Conservation (phyloP, 768 basidiomycete genomes). For the Russula vinacea region DNA sequence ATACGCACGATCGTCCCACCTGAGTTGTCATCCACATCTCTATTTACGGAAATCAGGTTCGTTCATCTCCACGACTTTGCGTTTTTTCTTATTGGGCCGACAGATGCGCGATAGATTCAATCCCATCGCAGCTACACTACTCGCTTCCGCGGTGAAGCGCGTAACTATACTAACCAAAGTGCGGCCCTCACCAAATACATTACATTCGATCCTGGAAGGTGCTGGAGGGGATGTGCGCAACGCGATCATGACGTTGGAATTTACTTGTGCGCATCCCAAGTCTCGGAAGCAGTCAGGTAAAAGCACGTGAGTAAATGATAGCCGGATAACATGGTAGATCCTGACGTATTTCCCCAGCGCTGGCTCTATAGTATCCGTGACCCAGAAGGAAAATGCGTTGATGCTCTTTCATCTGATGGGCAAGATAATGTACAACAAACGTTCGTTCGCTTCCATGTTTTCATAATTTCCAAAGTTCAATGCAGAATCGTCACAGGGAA, state of each 20-base stretch:
- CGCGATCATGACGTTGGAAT: constrained; percentile 91
- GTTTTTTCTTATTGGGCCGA: constrained; percentile 9
- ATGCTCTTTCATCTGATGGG: constrained; percentile 91
- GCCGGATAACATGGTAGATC: constrained; percentile 26
- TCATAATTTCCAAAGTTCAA: constrained; percentile 10
- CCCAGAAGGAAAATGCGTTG: constrained; percentile 80
- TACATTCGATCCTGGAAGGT: constrained; percentile 74
- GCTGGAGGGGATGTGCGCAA: constrained; percentile 90
- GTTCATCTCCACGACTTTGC: constrained; percentile 32
- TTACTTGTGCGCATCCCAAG: constrained; percentile 58
- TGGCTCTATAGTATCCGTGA: constrained; percentile 60
- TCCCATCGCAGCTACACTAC: constrained; percentile 82
- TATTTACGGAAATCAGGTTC: constrained; percentile 77
- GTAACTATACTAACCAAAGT: constrained; percentile 41
- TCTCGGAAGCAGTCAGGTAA: constrained; percentile 39
- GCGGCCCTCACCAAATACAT: constrained; percentile 57
- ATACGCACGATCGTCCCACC: constrained; percentile 67
- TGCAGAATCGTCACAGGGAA: constrained; percentile 50
- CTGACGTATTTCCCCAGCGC: constrained; percentile 20
- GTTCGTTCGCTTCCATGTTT: constrained; percentile 44
- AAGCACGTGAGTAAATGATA: constrained; percentile 29
- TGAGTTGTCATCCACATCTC: constrained; percentile 60
- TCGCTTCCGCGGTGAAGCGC: constrained; percentile 71
- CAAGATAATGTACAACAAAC: constrained; percentile 92
- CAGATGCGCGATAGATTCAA: constrained; percentile 63